Conservation (phyloP, 2,329 filamentous ascomycete genomes). For the Neofusicoccum cordaticola region DNA sequence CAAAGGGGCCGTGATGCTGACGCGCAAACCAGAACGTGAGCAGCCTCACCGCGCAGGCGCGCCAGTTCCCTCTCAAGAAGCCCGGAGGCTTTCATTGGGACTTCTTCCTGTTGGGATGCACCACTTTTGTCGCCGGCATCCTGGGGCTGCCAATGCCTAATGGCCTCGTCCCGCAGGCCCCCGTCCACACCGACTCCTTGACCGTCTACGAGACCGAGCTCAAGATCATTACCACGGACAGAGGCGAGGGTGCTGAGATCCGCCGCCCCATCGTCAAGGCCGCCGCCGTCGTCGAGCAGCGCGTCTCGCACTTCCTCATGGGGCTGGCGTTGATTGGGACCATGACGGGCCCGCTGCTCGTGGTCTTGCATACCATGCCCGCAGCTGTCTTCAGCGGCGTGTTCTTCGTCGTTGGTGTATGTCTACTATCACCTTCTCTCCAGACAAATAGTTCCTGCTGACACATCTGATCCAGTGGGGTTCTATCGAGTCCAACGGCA, state of each 20-base stretch:
- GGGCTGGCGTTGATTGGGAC: constrained; percentile 52
- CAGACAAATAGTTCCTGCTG: neutral
- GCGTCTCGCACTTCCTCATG: constrained; percentile 54
- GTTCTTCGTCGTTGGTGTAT: constrained; percentile 55
- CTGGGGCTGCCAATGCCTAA: constrained; percentile 55
- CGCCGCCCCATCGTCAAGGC: constrained; percentile 45
- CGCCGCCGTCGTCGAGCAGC: constrained; percentile 51
- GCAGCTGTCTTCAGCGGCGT: constrained; percentile 52
- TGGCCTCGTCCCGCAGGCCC: constrained; percentile 54
- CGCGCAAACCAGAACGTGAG: constrained; percentile 43
- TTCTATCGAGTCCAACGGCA: constrained; percentile 46
- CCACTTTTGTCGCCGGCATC: constrained; percentile 51
- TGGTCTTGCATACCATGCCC: constrained; percentile 52
- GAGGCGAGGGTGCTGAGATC: constrained; percentile 41
- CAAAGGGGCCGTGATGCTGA: neutral
- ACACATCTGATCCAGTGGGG: constrained; percentile 34
- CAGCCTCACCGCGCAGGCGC: constrained; percentile 42
- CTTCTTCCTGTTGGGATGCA: constrained; percentile 55
- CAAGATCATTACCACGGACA: constrained; percentile 38
- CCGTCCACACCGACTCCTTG: constrained; percentile 55
- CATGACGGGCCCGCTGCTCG: constrained; percentile 53
- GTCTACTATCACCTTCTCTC: neutral
- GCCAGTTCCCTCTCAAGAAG: constrained; percentile 53
- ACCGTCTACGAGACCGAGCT: constrained; percentile 35
- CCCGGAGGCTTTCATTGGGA: constrained; percentile 58